Conservation (phyloP, 495 filamentous ascomycete species). For the Daldinia decipiens region DNA sequence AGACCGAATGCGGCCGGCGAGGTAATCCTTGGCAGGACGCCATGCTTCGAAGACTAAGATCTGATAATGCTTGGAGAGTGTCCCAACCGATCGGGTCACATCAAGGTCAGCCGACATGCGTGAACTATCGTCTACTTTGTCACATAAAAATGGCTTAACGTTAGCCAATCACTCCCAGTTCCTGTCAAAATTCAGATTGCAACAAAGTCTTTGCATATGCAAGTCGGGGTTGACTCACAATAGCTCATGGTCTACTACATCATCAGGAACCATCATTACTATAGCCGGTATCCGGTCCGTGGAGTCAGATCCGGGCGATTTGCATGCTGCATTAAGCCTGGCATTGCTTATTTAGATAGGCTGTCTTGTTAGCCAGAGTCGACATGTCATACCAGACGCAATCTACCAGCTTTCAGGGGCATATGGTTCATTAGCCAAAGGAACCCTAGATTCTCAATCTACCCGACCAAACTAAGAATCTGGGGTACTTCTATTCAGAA, state of each 20-base stretch:
- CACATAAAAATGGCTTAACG: constrained; percentile 5
- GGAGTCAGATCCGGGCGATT: constrained; percentile 5
- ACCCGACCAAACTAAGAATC: neutral
- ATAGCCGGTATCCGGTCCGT: neutral
- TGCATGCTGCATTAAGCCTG: constrained; percentile 12
- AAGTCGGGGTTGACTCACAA: constrained; percentile 29
- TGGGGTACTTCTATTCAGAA: neutral
- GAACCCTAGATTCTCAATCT: constrained; percentile 6
- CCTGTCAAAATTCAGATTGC: neutral
- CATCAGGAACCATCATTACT: constrained; percentile 10
- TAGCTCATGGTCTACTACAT: constrained; percentile 24
- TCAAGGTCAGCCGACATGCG: constrained; percentile 8
- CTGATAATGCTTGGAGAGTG: constrained; percentile 9
- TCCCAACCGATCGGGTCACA: constrained; percentile 25
- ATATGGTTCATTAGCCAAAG: neutral
- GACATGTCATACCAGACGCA: constrained; percentile 9
- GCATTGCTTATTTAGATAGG: constrained; percentile 30
- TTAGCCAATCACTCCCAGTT: constrained; percentile 18
- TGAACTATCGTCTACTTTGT: constrained; percentile 21
- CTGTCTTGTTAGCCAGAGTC: constrained; percentile 6
- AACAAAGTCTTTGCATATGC: constrained; percentile 25
- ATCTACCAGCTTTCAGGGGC: constrained; percentile 11
- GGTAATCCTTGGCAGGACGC: constrained; percentile 13
- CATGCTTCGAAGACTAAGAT: constrained; percentile 21
- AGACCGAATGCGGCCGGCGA: neutral